Percentiles rank a stretch among this genome's conserved stretches.
Conservation (phyloP, 2,329 filamentous ascomycete species). For the Cladophialophora exuberans region DNA sequence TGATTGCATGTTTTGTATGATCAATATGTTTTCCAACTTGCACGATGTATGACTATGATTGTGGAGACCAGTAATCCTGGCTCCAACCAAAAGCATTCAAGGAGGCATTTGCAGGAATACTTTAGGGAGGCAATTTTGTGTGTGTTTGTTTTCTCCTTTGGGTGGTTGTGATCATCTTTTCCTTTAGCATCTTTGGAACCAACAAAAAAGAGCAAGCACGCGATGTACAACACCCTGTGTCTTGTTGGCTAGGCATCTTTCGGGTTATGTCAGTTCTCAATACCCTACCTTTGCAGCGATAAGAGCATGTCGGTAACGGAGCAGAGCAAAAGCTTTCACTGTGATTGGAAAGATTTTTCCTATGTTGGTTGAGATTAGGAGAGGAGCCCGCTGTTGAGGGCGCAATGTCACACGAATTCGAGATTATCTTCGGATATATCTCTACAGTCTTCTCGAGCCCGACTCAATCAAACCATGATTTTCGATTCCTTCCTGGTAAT, state of each 20-base stretch:
- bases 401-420: background rate
- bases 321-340: background rate
- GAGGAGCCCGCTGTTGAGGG: background rate
- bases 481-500: background rate
- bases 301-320: slow-evolving; percentile 1
- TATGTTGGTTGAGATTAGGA: background rate
- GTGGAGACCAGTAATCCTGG: slow-evolving; percentile 9
- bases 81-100: slow-evolving; percentile 20
- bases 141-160: background rate
- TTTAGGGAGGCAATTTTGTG: slow-evolving; percentile 3
- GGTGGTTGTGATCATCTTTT: background rate
- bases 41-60: slow-evolving; percentile 30
- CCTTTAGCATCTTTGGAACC: background rate
- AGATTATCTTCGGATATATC: background rate
- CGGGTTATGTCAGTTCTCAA: background rate
- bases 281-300: background rate
- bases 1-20: slow-evolving; percentile 27
- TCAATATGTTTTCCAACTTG: slow-evolving; percentile 17
- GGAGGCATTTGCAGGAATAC: slow-evolving; percentile 1
- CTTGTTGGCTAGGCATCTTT: slow-evolving; percentile 7
- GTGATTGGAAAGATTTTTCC: background rate
- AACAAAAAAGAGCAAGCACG: background rate
- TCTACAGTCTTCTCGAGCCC: background rate
- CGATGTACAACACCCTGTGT: slow-evolving; percentile 10
- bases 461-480: background rate